Percentiles rank a stretch among this genome's conserved stretches.
Evolutionary conservation across 306 rosid genomes (phyloP).

Genomic region (Citrullus amarus): DNA sequence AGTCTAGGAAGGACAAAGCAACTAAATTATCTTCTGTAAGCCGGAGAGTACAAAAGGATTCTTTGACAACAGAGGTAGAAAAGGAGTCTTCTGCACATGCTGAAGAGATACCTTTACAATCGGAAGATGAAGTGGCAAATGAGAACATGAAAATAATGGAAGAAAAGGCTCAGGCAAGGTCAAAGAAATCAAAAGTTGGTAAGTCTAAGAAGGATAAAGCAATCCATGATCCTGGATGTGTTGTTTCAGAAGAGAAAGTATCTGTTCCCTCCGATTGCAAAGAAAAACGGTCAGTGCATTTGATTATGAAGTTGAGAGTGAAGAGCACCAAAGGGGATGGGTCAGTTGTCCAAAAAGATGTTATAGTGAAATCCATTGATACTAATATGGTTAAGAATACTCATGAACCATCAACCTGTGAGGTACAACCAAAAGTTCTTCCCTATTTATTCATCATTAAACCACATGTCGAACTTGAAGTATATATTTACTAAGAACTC

Average conservation of each 20-base stretch:
- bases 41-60: not conserved
- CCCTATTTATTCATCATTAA: not conserved
- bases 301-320: conserved; percentile 17
- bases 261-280: conserved; percentile 14
- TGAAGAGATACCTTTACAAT: conserved; percentile 20
- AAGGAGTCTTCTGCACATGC: conserved; percentile 16
- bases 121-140: conserved; percentile 9
- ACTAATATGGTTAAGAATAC: not conserved
- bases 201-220: not conserved
- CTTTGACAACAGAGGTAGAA: conserved; percentile 21
- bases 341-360: conserved; percentile 16
- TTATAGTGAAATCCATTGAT: conserved; percentile 20
- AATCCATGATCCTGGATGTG: conserved; percentile 20
- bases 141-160: not conserved
- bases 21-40: not conserved
- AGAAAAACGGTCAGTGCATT: conserved; percentile 14
- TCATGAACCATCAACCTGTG: conserved; percentile 26
- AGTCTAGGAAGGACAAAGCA: not conserved
- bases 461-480: not conserved
- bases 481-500: not conserved
- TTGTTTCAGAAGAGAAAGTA: not conserved
- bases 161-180: not conserved
- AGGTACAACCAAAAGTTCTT: not conserved
- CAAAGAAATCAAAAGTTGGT: not conserved
- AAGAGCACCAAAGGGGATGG: conserved; percentile 19